Base-by-base conservation (phyloP, 1,139 yeast species). In the Taphrina wiesneri region DNA sequence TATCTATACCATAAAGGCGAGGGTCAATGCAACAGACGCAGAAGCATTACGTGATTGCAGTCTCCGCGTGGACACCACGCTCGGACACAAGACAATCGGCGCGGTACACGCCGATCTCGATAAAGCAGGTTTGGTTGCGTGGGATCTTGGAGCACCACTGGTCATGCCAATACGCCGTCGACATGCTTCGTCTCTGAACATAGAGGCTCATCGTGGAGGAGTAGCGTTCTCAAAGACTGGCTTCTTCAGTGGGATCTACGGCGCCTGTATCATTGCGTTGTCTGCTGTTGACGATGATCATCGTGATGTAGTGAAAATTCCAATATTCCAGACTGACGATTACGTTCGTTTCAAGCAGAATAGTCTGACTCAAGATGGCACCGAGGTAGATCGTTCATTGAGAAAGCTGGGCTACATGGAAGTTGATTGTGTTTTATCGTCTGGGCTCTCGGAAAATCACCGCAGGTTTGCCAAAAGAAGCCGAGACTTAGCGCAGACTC, bases 51-150 rank as follows among this genome's bases (percentile, higher is more conserved):
- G 49, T 7, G 64, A 60, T 19, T 60, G 64, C 51, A 60, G 64
- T 41, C 26, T 60, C 15, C 57, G 64, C 23, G 51, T 60, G 26
- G 64, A 60, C 28, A 51, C 57, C 13, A 41, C 19, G 28, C 23
- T 49, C n/a, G 57, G 56, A n/a, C 64, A 49, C 57, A 60, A 60
- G 57, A 60, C 64, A 19, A 60, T 60, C n/a, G 47, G 64, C 23
- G 64, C 64, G 7, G 56, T 60, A 2, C 64, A 60, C 21, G 43
- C 64, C 2, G 25, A 32, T 26, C 15, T n/a, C 3, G 51, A 17
- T 3, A 21, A 30, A 11, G 64, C 26, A 19, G 59, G 59, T 25
- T 15, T 23, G 23, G 57, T 60, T n/a, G 25, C 51, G 17, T 60
- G 64, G 64, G 64, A 60, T 25, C 46, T 60, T 7, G 57, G 47